These are phyloP conservation scores for Debaryomyces psychrophilus DNA, from an alignment of 1,139 yeast species.

Conservation along the genomic window DNA sequence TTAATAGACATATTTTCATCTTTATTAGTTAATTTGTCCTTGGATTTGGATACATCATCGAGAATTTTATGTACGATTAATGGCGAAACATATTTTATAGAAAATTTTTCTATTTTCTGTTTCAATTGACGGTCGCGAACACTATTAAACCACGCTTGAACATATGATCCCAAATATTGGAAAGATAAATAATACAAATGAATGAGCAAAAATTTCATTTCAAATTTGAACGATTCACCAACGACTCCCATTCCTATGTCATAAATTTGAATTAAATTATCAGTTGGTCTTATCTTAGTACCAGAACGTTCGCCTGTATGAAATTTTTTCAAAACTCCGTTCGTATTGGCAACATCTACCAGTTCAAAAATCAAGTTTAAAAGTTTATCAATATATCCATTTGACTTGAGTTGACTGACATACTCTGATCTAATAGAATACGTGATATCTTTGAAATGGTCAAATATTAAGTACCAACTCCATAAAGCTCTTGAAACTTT, in stretches of 20 bases:
- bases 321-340: constrained; percentile 27
- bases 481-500: constrained; percentile 55
- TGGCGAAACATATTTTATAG: constrained; percentile 66
- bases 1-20: constrained; percentile 62
- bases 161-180: constrained; percentile 64
- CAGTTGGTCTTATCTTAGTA: constrained; percentile 13
- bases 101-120: constrained; percentile 61
- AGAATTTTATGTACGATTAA: constrained; percentile 61
- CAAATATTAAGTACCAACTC: constrained; percentile 70
- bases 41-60: constrained; percentile 48
- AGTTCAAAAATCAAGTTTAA: constrained; percentile 55
- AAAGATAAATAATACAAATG: constrained; percentile 63
- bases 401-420: constrained; percentile 56
- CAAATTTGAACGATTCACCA: constrained; percentile 25
- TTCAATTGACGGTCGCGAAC: constrained; percentile 61
- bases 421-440: constrained; percentile 64
- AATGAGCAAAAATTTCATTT: constrained; percentile 43
- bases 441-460: constrained; percentile 68
- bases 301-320: constrained; percentile 17
- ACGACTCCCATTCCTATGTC: constrained; percentile 21
- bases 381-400: constrained; percentile 48
- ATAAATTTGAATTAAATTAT: constrained; percentile 24
- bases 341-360: constrained; percentile 43
- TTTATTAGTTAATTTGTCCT: constrained; percentile 38
- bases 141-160: constrained; percentile 72